A percentile compares a stretch with the other conserved stretches of the same genome.
Conservation (phyloP, 345 rosid genomes). For the Limnanthes douglasii region DNA sequence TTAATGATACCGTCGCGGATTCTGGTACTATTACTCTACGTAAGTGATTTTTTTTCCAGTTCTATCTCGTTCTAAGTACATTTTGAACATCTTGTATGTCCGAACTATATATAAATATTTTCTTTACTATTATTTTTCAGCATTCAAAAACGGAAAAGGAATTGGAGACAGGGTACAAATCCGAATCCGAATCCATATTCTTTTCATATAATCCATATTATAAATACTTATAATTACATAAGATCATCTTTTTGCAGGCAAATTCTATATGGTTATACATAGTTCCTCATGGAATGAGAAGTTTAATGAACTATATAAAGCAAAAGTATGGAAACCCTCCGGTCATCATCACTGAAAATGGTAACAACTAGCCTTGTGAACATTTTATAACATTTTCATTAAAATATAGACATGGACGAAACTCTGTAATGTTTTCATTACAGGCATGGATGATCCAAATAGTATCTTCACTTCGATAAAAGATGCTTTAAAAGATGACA, state of each 20-base stretch:
- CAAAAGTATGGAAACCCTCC: constrained; percentile 32
- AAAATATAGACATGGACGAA: neutral
- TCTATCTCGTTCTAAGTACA: too few species aligned
- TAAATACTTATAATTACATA: too few species aligned
- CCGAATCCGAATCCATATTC: too few species aligned
- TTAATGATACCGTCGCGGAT: constrained; percentile 60
- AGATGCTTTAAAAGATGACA: constrained; percentile 59
- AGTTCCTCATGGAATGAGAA: constrained; percentile 47
- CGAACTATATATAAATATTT: neutral
- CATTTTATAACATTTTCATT: too few species aligned
- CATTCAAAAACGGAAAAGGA: constrained; percentile 32
- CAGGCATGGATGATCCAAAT: constrained; percentile 94
- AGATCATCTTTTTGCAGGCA: too few species aligned
- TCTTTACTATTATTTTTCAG: constrained; percentile 21
- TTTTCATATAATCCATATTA: too few species aligned
- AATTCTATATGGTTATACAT: constrained; percentile 48
- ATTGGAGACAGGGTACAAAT: constrained; percentile 63
- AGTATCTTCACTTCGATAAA: constrained; percentile 21
- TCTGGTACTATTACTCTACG: constrained; percentile 71
- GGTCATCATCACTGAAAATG: constrained; percentile 39
- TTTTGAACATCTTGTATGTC: too few species aligned
- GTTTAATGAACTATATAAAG: constrained; percentile 40
- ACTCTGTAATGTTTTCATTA: neutral
- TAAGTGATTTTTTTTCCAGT: constrained; percentile 17
- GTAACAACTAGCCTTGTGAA: too few species aligned